Evolutionary conservation across 2,329 filamentous ascomycete species (phyloP).

Genomic region (Paecilomyces niveus): DNA sequence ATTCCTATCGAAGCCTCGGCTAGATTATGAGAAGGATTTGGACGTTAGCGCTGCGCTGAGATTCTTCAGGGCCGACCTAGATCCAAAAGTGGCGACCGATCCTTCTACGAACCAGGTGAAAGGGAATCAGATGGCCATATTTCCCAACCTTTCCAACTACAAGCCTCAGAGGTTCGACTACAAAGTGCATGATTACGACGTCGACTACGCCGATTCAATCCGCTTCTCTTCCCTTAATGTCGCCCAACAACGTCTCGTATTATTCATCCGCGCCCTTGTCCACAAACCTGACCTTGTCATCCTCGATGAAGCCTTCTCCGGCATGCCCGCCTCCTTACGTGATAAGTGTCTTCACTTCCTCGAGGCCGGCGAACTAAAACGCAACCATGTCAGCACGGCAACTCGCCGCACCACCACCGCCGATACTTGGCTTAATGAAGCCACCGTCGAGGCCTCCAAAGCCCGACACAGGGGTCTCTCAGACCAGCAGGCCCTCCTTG

Average conservation of each 20-base stretch:
- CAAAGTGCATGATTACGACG: conserved; percentile 18
- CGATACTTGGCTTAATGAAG: conserved; percentile 7
- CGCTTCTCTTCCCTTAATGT: conserved; percentile 58
- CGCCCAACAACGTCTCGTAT: conserved; percentile 63
- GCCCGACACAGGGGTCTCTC: conserved; percentile 49
- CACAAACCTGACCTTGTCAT: conserved; percentile 77
- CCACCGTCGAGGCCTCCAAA: conserved; percentile 2
- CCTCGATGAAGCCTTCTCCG: conserved; percentile 80
- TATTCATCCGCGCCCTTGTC: conserved; percentile 76
- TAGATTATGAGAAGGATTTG: conserved; percentile 50
- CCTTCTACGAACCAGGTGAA: neutral
- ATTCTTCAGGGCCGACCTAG: conserved; percentile 76
- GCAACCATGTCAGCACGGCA: conserved; percentile 19
- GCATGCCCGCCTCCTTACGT: conserved; percentile 73
- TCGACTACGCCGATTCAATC: conserved; percentile 66
- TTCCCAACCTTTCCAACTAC: conserved; percentile 12
- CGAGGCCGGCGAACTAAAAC: conserved; percentile 52
- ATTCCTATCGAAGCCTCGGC: conserved; percentile 62
- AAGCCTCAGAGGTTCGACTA: conserved; percentile 1
- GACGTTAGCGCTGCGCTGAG: conserved; percentile 63
- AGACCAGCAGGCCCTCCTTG: conserved; percentile 72
- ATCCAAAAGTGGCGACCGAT: conserved; percentile 40
- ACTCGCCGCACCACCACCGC: conserved; percentile 5
- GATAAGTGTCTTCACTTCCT: conserved; percentile 84
- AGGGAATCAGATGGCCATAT: conserved; percentile 2